Conservation (phyloP, 371 early-diverging fungal species). For the Fennellomyces sp. region DNA sequence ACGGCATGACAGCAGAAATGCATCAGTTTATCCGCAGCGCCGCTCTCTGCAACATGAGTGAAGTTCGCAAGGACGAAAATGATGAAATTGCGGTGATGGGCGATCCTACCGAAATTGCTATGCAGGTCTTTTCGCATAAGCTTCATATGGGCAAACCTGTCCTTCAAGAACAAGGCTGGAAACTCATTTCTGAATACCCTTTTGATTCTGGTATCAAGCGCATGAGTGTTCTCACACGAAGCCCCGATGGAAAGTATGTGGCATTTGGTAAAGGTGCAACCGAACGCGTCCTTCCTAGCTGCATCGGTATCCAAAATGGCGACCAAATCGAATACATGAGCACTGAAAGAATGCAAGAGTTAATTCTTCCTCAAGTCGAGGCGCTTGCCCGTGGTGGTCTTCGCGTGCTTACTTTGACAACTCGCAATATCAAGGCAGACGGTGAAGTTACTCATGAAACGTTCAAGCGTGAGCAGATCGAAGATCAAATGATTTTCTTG, state of each 20-base stretch:
- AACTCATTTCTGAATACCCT: conserved; percentile 78
- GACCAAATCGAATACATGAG: conserved; percentile 35
- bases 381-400: conserved; percentile 70
- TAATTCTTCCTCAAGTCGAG: conserved; percentile 64
- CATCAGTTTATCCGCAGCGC: conserved; percentile 50
- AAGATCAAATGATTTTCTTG: conserved; percentile 79
- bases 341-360: conserved; percentile 47
- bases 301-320: conserved; percentile 35
- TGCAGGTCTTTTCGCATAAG: conserved; percentile 79
- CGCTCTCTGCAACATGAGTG: conserved; percentile 78
- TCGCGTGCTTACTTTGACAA: conserved; percentile 59
- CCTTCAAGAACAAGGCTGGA: conserved; percentile 49
- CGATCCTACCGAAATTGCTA: conserved; percentile 83
- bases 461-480: conserved; percentile 63
- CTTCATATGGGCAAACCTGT: conserved; percentile 67
- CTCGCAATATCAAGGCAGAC: conserved; percentile 56
- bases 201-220: conserved; percentile 89
- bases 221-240: conserved; percentile 84
- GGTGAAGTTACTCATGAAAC: conserved; percentile 41
- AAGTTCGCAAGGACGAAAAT: conserved; percentile 60
- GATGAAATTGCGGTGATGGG: conserved; percentile 78
- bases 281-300: conserved; percentile 70
- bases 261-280: conserved; percentile 75
- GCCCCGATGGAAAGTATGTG: conserved; percentile 55
- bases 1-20: conserved; percentile 38